Evolutionary conservation across 768 basidiomycete species (phyloP), one percentile per base, ranked within the genome.

Genomic region (Lentinula sp.): DNA sequence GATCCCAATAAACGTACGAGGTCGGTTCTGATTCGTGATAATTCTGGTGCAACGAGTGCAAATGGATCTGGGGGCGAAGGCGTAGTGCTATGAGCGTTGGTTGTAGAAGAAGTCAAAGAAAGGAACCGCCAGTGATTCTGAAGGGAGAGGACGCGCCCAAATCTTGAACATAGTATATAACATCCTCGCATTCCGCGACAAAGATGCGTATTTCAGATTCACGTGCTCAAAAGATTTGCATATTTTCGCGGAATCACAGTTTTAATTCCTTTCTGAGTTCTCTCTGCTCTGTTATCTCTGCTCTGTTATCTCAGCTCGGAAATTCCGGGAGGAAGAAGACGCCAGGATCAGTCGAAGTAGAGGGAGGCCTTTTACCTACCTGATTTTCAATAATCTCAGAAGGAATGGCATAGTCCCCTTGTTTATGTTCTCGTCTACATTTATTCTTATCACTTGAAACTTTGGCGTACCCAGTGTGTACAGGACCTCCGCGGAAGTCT

Each of bases 1-100:
- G 91, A 91, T 16, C 88, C 88, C 10, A 98, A 82, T 61, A 98
- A 81, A 61, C 78, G 74, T 63, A 93, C 78, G 16, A 97, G 76
- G 18, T 84, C 86, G 3, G 81, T 77, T 57, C 89, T 86, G 39
- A 97, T 77, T 60, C 81, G 77, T 36, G 79, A 66, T 46, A 97
- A 80, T 68, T 95, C 88, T 2, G 85, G 76, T 15, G 84, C 81
- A 60, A 95, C 79, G 37, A 89, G 74, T 3, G 74, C 71, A 70
- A 90, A 85, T 5, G 92, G 92, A 70, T 93, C 90, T 20, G 82
- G 74, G 8, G 73, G 71, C 32, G 66, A 42, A 3, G 12, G 45
- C 7, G 32, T 16, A 36, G 15, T 35, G 46, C 18, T 49, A 59
- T 59, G 57, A 59, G 12, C 42, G 28, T 28, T 52, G 35, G 51